phyloP scores from a whole-genome alignment of 176 grass and related monocot species.

The Aegilops speltoides region DNA sequence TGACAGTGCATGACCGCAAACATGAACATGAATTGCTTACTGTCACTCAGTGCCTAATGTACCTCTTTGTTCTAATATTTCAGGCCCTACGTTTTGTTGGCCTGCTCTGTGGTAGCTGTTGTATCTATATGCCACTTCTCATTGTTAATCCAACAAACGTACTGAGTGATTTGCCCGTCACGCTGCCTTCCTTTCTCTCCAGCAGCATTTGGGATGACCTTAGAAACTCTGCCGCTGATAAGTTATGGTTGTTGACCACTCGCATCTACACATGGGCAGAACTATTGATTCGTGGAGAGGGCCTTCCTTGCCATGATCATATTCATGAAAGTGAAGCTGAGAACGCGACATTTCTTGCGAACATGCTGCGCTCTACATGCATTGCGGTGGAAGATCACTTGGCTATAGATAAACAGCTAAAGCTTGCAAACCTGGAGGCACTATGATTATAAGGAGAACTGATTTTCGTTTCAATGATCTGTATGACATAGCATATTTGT shows the following conservation, averaged over 20 bases:
- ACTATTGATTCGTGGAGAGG: constrained; percentile 22
- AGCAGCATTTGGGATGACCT: constrained; percentile 53
- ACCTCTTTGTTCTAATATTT: constrained; percentile 27
- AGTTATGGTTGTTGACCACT: constrained; percentile 63
- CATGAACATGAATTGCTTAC: not conserved
- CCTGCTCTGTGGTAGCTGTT: constrained; percentile 74
- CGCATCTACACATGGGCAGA: constrained; percentile 55
- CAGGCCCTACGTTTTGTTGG: constrained; percentile 75
- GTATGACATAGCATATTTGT: constrained; percentile 17
- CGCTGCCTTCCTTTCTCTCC: constrained; percentile 70
- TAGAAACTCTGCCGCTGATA: constrained; percentile 51
- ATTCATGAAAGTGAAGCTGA: constrained; percentile 55
- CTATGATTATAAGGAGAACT: constrained; percentile 36
- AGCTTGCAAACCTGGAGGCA: constrained; percentile 66
- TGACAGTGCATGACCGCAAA: not conserved
- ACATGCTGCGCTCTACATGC: constrained; percentile 58
- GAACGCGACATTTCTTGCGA: constrained; percentile 49
- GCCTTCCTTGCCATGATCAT: not conserved
- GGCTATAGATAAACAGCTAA: constrained; percentile 69
- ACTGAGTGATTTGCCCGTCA: constrained; percentile 72
- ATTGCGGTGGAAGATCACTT: constrained; percentile 68
- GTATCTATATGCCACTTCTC: constrained; percentile 88
- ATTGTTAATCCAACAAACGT: constrained; percentile 61
- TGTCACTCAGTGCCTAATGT: not conserved
- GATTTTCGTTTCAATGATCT: constrained; percentile 23